phyloP scores from a whole-genome alignment of 2,329 filamentous ascomycete genomes.

The Alternaria ethzedia region DNA sequence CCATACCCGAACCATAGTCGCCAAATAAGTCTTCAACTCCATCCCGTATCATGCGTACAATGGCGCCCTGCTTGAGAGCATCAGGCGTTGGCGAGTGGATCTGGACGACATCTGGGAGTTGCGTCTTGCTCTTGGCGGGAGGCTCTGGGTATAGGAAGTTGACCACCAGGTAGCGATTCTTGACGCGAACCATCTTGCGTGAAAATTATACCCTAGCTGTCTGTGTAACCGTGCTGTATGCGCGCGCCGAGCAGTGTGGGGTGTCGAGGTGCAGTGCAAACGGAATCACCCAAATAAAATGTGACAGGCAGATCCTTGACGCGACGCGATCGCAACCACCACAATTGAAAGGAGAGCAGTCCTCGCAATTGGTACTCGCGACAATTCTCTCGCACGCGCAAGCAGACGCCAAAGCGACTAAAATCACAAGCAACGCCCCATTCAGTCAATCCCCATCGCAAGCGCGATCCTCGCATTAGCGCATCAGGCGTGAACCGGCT shows the following conservation, averaged over 20 bases:
- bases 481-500: constrained; percentile 12
- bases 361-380: background rate
- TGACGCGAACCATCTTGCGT: constrained; percentile 98
- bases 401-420: background rate
- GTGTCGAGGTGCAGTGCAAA: background rate
- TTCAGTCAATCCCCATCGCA: background rate
- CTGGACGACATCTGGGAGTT: constrained; percentile 67
- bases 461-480: constrained; percentile 15
- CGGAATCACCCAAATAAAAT: background rate
- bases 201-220: no score
- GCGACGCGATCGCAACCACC: background rate
- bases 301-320: background rate
- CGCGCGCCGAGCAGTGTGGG: background rate
- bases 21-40: constrained; percentile 58
- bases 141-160: constrained; percentile 85
- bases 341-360: background rate
- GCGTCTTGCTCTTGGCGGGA: constrained; percentile 38
- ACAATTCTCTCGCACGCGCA: background rate
- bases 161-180: constrained; percentile 94
- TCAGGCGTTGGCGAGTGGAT: constrained; percentile 82
- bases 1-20: constrained; percentile 82
- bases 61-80: constrained; percentile 68
- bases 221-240: background rate
- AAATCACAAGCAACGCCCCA: background rate
- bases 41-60: constrained; percentile 69